phyloP scores from a whole-genome alignment of 768 basidiomycete genomes.

The Collybia nuda region DNA sequence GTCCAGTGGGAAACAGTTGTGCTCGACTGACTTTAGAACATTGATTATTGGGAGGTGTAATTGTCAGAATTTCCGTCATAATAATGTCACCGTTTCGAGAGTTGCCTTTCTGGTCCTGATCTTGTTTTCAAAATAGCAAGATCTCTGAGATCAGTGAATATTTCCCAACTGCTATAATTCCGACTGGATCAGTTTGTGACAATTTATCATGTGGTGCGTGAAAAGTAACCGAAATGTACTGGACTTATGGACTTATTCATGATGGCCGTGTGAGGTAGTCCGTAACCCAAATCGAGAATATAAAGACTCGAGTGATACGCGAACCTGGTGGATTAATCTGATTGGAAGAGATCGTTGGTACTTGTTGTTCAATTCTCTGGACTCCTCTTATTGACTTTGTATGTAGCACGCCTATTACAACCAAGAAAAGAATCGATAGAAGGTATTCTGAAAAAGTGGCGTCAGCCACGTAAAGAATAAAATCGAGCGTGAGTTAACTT shows the following conservation, averaged over 20 bases:
- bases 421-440: conserved; percentile 20
- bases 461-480: conserved; percentile 38
- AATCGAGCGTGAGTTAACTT: conserved; percentile 27
- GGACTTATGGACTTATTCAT: conserved; percentile 17
- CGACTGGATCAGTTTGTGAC: background rate
- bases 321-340: conserved; percentile 19
- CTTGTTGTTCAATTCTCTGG: conserved; percentile 1
- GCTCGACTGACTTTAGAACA: too few species aligned
- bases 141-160: background rate
- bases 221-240: conserved; percentile 2
- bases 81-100: background rate
- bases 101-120: conserved; percentile 1
- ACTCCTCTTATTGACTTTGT: background rate
- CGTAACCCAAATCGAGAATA: conserved; percentile 17
- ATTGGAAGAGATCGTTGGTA: conserved; percentile 25
- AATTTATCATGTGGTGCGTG: conserved; percentile 4
- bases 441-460: conserved; percentile 42
- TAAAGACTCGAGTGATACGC: conserved; percentile 15
- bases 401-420: conserved; percentile 17
- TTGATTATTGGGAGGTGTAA: too few species aligned
- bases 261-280: conserved; percentile 18
- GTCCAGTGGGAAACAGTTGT: background rate
- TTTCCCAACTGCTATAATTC: background rate
- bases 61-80: too few species aligned
- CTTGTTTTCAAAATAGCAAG: background rate